Evolutionary conservation across 2,329 filamentous ascomycete genomes (phyloP).

Genomic region (Aspergillus versicolor): DNA sequence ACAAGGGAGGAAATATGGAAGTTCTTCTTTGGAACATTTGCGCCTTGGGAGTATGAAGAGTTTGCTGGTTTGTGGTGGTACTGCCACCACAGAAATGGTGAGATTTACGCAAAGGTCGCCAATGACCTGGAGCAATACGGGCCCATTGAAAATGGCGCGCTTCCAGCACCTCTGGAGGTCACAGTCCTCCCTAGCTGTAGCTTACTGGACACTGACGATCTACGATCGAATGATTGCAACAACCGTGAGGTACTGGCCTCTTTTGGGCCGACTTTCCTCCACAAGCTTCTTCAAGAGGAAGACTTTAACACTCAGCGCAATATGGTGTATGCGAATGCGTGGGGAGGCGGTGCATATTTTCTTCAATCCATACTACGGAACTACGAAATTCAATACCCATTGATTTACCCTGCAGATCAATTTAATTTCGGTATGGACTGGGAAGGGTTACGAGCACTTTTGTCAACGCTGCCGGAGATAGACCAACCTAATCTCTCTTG

Average conservation of each 20-base stretch:
- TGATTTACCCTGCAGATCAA: slow-evolving; percentile 17
- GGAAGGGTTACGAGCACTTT: background rate
- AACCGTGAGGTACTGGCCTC: background rate
- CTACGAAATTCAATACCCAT: background rate
- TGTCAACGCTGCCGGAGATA: background rate
- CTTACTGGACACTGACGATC: background rate
- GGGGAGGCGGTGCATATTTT: background rate
- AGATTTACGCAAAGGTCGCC: background rate
- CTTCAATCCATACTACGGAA: background rate
- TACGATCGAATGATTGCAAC: background rate
- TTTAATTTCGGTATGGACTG: slow-evolving; percentile 12
- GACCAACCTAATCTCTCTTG: background rate
- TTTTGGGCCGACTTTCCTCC: background rate
- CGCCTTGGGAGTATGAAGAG: background rate
- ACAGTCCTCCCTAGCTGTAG: background rate
- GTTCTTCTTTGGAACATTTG: background rate
- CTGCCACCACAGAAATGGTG: background rate
- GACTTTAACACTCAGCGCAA: slow-evolving; percentile 12
- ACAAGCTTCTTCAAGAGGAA: background rate
- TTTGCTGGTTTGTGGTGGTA: background rate
- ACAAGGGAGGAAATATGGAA: background rate
- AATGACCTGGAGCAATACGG: background rate
- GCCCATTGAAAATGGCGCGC: background rate
- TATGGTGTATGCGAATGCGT: slow-evolving; percentile 12
- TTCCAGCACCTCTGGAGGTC: background rate